Evolutionary conservation across 139 green algal species (phyloP).

Genomic region (Spirogloea muscicola): DNA sequence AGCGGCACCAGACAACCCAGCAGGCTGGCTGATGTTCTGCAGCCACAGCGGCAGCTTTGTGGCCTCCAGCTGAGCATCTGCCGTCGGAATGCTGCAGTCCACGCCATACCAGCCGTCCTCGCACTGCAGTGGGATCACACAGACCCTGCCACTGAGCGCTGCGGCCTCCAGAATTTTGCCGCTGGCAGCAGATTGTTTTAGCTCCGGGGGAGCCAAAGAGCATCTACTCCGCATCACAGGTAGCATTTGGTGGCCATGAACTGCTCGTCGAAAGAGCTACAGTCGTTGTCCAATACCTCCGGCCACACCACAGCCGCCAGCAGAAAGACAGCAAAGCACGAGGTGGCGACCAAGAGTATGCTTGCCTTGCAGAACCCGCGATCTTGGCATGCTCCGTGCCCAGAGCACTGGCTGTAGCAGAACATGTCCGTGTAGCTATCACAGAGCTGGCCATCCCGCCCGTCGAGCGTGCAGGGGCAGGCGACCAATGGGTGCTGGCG

Average conservation of each 20-base stretch:
- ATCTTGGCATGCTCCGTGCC: conserved; percentile 4
- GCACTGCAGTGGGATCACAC: conserved; percentile 5
- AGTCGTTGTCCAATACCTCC: background rate
- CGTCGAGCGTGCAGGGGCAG: conserved; percentile 11
- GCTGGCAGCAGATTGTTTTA: background rate
- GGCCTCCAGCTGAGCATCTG: no score
- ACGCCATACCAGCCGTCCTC: conserved; percentile 12
- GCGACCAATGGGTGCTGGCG: background rate
- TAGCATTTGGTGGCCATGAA: background rate
- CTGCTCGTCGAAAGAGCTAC: background rate
- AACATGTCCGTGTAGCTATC: background rate
- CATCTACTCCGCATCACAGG: background rate
- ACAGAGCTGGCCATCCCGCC: background rate
- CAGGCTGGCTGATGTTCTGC: no score
- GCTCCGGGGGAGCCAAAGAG: background rate
- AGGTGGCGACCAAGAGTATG: no score
- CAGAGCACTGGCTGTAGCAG: conserved; percentile 22
- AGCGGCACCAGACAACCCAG: no score
- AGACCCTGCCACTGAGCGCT: background rate
- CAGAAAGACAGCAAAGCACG: background rate
- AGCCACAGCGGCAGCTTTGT: no score
- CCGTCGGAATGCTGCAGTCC: conserved; percentile 15
- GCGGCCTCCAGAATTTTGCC: background rate
- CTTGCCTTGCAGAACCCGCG: conserved; percentile 28
- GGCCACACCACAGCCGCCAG: background rate